phyloP scores from a whole-genome alignment of 257 asterid genomes.

The Solanum corneliomulleri region DNA sequence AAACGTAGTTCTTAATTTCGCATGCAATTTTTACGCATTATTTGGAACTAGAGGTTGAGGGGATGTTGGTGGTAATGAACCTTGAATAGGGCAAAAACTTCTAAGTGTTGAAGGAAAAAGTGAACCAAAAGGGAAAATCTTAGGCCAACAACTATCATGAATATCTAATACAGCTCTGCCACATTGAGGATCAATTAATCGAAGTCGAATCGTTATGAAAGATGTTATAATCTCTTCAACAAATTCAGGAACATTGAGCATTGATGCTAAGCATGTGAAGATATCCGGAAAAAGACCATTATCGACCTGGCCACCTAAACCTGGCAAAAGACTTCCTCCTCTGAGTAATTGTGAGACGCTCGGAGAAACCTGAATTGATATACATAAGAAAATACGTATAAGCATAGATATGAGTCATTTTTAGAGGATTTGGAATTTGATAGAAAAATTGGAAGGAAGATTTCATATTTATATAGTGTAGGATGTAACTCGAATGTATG shows the following conservation, averaged over 20 bases:
- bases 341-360: neutral
- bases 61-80: neutral
- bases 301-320: neutral
- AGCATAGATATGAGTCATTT: neutral
- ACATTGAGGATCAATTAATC: conserved; percentile 12
- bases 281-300: neutral
- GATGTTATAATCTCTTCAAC: conserved; percentile 6
- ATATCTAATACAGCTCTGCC: conserved; percentile 5
- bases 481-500: neutral
- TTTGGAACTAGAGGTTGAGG: neutral
- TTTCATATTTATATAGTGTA: neutral
- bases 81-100: neutral
- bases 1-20: neutral
- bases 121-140: conserved; percentile 6
- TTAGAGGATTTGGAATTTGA: neutral
- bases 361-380: neutral
- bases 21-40: neutral
- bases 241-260: conserved; percentile 6
- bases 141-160: conserved; percentile 19
- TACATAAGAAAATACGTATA: neutral
- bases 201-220: neutral
- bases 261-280: conserved; percentile 6
- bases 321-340: neutral
- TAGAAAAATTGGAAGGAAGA: neutral
- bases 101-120: neutral